These are phyloP conservation scores for Plasmopara muralis DNA, from an alignment of 352 stramenopile species.

Conservation along the genomic window DNA sequence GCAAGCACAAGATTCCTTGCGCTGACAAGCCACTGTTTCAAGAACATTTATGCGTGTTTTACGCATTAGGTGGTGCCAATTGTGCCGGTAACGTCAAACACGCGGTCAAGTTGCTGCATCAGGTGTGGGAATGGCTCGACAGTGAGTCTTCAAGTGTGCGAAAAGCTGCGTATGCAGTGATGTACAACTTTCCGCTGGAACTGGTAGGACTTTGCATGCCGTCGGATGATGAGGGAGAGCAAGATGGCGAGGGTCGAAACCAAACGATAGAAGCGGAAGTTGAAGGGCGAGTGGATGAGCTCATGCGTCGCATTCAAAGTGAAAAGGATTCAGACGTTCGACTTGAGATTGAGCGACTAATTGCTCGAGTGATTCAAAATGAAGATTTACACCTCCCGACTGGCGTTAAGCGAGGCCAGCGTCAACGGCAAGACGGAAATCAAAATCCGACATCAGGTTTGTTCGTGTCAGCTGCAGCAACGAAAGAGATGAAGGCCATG, in stretches of 20 bases:
- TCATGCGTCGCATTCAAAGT: constrained; percentile 29
- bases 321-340: constrained; percentile 35
- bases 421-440: constrained; percentile 4
- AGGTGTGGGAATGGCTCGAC: constrained; percentile 46
- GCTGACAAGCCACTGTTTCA: constrained; percentile 42
- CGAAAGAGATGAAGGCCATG: constrained; percentile 47
- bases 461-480: constrained; percentile 43
- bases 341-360: constrained; percentile 29
- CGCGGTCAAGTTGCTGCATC: constrained; percentile 32
- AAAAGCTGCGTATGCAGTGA: constrained; percentile 30
- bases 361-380: constrained; percentile 32
- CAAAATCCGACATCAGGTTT: constrained; percentile 10
- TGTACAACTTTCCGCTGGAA: constrained; percentile 42
- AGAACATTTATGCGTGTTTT: constrained; percentile 50
- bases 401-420: constrained; percentile 30
- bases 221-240: constrained; percentile 1
- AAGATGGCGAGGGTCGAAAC: constrained; percentile 23
- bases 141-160: constrained; percentile 32
- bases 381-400: constrained; percentile 35
- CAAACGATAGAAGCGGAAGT: constrained; percentile 35
- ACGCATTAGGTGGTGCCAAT: constrained; percentile 34
- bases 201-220: constrained; percentile 34
- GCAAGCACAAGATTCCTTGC: constrained; percentile 55
- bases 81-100: constrained; percentile 39
- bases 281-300: constrained; percentile 40